phyloP scores from a whole-genome alignment of 2,329 filamentous ascomycete species.

The Penicillium sp. region DNA sequence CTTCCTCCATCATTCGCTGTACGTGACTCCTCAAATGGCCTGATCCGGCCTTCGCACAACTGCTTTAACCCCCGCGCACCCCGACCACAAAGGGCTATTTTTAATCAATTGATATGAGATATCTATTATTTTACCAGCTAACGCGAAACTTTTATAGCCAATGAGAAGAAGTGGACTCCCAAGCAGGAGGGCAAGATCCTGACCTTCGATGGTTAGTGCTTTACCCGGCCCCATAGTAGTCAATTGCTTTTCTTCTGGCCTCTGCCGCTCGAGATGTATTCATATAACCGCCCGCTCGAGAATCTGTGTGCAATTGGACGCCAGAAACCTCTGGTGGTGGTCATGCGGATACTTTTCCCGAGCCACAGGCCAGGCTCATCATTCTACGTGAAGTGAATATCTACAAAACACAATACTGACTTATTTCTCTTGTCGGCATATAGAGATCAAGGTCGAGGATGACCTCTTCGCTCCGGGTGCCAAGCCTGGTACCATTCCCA shows the following conservation, averaged over 20 bases:
- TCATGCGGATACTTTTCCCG: conserved; percentile 13
- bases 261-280: background rate
- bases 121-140: conserved; percentile 17
- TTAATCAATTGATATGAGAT: background rate
- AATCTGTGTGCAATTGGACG: conserved; percentile 7
- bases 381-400: background rate
- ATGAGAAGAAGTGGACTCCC: conserved; percentile 41
- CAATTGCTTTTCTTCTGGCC: conserved; percentile 15
- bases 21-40: conserved; percentile 35
- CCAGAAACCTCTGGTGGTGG: conserved; percentile 9
- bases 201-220: conserved; percentile 45
- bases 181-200: conserved; percentile 46
- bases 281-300: background rate
- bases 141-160: conserved; percentile 28
- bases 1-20: conserved; percentile 47
- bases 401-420: conserved; percentile 11
- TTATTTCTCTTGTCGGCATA: conserved; percentile 22
- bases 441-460: conserved; percentile 78
- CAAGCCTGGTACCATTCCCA: conserved; percentile 76
- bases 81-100: conserved; percentile 23
- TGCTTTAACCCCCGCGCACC: conserved; percentile 15
- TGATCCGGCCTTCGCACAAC: conserved; percentile 27
- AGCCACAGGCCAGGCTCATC: conserved; percentile 3
- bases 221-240: conserved; percentile 6
- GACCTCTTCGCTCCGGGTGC: conserved; percentile 87